Evolutionary conservation across 768 basidiomycete genomes (phyloP).

Genomic region (Phlebiopsis gigantea): DNA sequence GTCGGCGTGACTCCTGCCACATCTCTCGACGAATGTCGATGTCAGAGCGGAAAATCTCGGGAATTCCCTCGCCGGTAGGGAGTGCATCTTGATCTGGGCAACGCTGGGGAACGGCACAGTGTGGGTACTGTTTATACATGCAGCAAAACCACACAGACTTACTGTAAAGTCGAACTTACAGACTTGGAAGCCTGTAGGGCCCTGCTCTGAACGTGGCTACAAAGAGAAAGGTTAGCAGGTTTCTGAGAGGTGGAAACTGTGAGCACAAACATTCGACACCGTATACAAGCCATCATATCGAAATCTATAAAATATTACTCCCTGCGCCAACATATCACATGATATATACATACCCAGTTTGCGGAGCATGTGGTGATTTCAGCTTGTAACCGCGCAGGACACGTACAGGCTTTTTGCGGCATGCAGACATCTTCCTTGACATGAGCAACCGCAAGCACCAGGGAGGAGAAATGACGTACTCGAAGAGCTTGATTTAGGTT

Average conservation of each 20-base stretch:
- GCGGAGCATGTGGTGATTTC: conserved; percentile 5
- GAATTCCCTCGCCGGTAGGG: not conserved
- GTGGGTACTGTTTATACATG: not conserved
- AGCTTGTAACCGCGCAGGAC: conserved; percentile 1
- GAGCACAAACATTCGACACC: not conserved
- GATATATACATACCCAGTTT: not conserved
- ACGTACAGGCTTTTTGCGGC: conserved; percentile 2
- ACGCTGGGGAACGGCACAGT: not conserved
- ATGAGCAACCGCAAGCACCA: not conserved
- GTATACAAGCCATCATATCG: conserved; percentile 1
- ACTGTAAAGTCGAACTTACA: conserved; percentile 2
- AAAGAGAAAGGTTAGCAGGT: not conserved
- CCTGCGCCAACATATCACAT: too few relatives aligned
- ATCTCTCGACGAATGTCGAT: not conserved
- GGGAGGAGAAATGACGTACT: not conserved
- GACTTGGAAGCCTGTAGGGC: not conserved
- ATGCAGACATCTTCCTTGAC: conserved; percentile 3
- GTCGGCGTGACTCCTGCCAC: not conserved
- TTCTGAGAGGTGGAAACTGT: not conserved
- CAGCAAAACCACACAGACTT: not conserved
- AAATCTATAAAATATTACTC: not conserved
- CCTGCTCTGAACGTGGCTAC: not conserved
- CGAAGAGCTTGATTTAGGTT: not conserved
- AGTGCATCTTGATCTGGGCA: not conserved
- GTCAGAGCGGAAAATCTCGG: not conserved